Conservation (phyloP, 2,329 filamentous ascomycete genomes). For the Epichloe baconii region DNA sequence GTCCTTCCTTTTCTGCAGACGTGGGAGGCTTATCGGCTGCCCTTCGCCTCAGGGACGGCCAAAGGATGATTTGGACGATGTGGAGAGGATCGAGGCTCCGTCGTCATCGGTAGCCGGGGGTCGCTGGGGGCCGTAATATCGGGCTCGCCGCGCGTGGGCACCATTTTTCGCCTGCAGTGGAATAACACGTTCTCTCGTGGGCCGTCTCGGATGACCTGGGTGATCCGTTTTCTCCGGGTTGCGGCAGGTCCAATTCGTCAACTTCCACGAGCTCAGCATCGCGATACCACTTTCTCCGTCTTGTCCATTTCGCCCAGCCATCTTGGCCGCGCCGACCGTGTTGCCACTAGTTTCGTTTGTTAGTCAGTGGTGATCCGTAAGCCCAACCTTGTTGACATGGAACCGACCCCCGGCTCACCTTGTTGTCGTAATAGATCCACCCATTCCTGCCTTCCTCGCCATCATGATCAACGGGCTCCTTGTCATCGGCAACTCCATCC, state of each 20-base stretch:
- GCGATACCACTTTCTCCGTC: slow-evolving; percentile 88
- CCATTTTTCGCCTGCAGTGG: slow-evolving; percentile 24
- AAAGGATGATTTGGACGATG: slow-evolving; percentile 33
- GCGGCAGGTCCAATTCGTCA: slow-evolving; percentile 17
- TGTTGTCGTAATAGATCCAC: slow-evolving; percentile 98
- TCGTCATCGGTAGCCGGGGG: slow-evolving; percentile 20
- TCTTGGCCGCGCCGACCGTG: slow-evolving; percentile 73
- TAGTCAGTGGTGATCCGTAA: slow-evolving; percentile 4
- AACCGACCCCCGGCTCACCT: slow-evolving; percentile 38
- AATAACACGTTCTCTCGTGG: slow-evolving; percentile 22
- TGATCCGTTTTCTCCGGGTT: slow-evolving; percentile 26
- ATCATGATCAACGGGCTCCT: slow-evolving; percentile 34
- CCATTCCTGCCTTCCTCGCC: slow-evolving; percentile 54
- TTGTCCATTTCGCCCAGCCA: slow-evolving; percentile 88
- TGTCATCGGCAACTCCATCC: slow-evolving; percentile 53
- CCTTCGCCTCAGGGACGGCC: slow-evolving; percentile 27
- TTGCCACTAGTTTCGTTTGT: slow-evolving; percentile 54
- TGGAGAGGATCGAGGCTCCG: slow-evolving; percentile 32
- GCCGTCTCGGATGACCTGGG: slow-evolving; percentile 9
- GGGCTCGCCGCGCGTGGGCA: slow-evolving; percentile 14
- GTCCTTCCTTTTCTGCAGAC: slow-evolving; percentile 21
- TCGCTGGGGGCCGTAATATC: slow-evolving; percentile 10
- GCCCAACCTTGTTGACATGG: too few species aligned
- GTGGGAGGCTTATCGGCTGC: slow-evolving; percentile 21
- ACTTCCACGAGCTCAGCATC: slow-evolving; percentile 90